Evolutionary conservation across 1,284 basidiomycete genomes (phyloP), one percentile per base, ranked within the genome.

Genomic region (Cutaneotrichosporon sp.): DNA sequence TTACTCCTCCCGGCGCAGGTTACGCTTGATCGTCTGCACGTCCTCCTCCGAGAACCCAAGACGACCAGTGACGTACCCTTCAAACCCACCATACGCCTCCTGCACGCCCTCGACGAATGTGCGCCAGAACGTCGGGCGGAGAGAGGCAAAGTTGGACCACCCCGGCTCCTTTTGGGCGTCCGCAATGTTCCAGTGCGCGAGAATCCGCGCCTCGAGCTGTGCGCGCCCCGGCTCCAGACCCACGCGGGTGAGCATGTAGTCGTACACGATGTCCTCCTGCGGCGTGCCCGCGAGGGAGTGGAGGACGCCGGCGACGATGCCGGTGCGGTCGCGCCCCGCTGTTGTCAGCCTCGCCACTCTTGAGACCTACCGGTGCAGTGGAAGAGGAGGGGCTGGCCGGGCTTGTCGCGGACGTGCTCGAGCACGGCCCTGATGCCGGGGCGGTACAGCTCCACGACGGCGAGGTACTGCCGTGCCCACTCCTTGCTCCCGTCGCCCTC

Each of bases 251-350:
- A 66, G 58, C 45, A 60, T 58, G 54, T 66, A 63, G 46, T 66
- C 64, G 54, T 58, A 59, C 1, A 60, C 43, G 6, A 56, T 38
- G 16, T 47, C 50, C 24, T 42, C 29, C 10, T 34, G n/a, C 14
- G 58, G 53, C 8, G 61, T 60, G 29, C 61, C 61, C 3, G 58
- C 64, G 16, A 66, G 56, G 25, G 52, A 36, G 54, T 66, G 61
- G 16, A 66, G 54, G 16, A 66, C 25, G 22, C 56, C 59, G n/a
- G 59, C 59, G 27, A 60, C 11, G 45, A 66, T 33, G 13, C 64
- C 64, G 11, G 64, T 66, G 8, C 64, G 52, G 54, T 66, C 64
- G 11, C 64, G 64, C 0, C 64, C 64, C 18, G 61, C 64, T 60
- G 34, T 18, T 2, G 43, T 56, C 45, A 56, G 54, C 54, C 18